phyloP scores from a whole-genome alignment of 2,329 filamentous ascomycete species.

The Venturiaceae sp. region DNA sequence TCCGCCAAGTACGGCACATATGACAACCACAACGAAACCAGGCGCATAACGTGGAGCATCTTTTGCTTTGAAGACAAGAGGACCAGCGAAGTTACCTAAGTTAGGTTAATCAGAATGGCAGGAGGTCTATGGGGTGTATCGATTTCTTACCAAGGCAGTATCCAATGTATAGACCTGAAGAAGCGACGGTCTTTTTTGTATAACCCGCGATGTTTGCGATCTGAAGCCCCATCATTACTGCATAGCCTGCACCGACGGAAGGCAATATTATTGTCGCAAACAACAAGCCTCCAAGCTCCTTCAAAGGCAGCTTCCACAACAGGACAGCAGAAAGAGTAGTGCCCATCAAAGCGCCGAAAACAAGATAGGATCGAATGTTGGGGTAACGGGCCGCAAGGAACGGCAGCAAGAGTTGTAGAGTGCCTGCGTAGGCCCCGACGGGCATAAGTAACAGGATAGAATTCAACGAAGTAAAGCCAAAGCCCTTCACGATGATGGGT shows the following conservation, averaged over 20 bases:
- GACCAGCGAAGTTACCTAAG: constrained; percentile 33
- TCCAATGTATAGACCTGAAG: constrained; percentile 40
- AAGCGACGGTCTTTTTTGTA: constrained; percentile 39
- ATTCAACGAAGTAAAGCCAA: constrained; percentile 34
- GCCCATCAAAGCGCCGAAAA: constrained; percentile 29
- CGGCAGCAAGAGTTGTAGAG: constrained; percentile 27
- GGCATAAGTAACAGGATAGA: constrained; percentile 34
- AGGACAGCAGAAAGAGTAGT: constrained; percentile 32
- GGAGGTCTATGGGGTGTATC: no score
- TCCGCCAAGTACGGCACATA: constrained; percentile 21
- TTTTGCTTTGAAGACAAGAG: constrained; percentile 28
- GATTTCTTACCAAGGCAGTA: constrained; percentile 35
- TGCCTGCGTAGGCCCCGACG: constrained; percentile 26
- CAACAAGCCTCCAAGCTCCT: constrained; percentile 32
- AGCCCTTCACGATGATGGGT: constrained; percentile 34
- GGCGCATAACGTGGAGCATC: constrained; percentile 30
- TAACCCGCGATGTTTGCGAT: constrained; percentile 44
- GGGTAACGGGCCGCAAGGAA: constrained; percentile 31
- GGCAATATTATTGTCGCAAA: constrained; percentile 41
- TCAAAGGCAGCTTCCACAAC: constrained; percentile 33
- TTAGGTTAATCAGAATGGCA: neutral
- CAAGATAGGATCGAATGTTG: constrained; percentile 26
- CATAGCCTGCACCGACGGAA: constrained; percentile 36
- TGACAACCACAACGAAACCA: constrained; percentile 30
- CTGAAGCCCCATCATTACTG: constrained; percentile 39